Conservation (phyloP, 371 early-diverging fungal species). For the Syncephalastrum sp. region DNA sequence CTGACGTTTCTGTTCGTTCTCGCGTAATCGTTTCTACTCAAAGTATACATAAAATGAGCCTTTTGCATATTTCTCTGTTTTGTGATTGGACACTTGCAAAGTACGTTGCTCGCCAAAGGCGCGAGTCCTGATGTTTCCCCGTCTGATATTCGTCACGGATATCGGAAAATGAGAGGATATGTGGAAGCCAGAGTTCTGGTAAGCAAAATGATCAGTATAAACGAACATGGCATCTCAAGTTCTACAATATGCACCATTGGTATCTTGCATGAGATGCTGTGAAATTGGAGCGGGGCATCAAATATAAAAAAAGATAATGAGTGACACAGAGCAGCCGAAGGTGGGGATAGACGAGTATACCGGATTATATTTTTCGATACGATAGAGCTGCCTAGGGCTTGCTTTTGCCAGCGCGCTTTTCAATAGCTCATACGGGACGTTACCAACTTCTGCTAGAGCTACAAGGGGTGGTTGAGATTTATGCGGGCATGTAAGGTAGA, state of each 20-base stretch:
- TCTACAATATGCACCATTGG: conserved; percentile 26
- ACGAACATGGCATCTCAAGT: not conserved
- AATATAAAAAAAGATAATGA: not conserved
- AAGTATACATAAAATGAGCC: conserved; percentile 1
- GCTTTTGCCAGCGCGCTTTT: conserved; percentile 31
- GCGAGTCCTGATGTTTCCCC: conserved; percentile 27
- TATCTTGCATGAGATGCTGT: conserved; percentile 35
- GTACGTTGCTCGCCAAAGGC: conserved; percentile 35
- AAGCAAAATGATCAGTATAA: not conserved
- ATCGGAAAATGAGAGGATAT: conserved; percentile 32
- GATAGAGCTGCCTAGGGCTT: conserved; percentile 39
- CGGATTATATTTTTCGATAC: conserved; percentile 41
- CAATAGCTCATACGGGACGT: conserved; percentile 33
- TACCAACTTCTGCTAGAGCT: conserved; percentile 37
- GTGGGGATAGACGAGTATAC: conserved; percentile 18
- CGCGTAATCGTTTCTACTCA: conserved; percentile 28
- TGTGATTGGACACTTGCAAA: conserved; percentile 17
- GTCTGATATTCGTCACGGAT: conserved; percentile 31
- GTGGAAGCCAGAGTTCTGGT: conserved; percentile 41
- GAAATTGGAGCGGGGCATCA: not conserved
- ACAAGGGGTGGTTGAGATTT: conserved; percentile 1
- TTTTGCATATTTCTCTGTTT: not conserved
- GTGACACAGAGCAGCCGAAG: not conserved
- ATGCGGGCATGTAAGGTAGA: not conserved
- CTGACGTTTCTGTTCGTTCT: conserved; percentile 32